phyloP scores from a whole-genome alignment of 805 yeast species.

The Lachancea thermotolerans region DNA sequence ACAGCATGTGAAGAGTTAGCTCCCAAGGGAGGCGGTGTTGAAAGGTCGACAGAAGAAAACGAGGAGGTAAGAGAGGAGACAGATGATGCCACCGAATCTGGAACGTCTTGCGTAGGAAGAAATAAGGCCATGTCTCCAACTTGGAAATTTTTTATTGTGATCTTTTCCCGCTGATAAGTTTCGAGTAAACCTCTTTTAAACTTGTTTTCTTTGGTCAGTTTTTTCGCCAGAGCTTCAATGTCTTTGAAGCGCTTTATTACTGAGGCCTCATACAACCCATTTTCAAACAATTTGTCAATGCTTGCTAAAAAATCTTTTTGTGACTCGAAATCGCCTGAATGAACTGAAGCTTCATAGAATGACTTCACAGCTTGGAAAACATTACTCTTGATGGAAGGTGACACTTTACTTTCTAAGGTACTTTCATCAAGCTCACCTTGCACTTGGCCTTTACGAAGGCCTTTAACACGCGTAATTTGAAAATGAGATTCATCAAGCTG shows the following conservation, averaged over 20 bases:
- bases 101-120: slow-evolving; percentile 61
- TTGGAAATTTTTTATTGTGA: slow-evolving; percentile 62
- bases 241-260: slow-evolving; percentile 76
- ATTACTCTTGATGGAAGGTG: slow-evolving; percentile 45
- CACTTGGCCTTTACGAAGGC: slow-evolving; percentile 47
- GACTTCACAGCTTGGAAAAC: slow-evolving; percentile 28
- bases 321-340: slow-evolving; percentile 10
- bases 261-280: slow-evolving; percentile 33
- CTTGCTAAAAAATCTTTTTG: slow-evolving; percentile 11
- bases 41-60: slow-evolving; percentile 30
- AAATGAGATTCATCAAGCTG: slow-evolving; percentile 32
- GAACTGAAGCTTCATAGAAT: slow-evolving; percentile 11
- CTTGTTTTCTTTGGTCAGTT: slow-evolving; percentile 56
- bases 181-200: slow-evolving; percentile 26
- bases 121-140: slow-evolving; percentile 76
- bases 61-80: slow-evolving; percentile 28
- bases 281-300: slow-evolving; percentile 24
- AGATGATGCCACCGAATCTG: slow-evolving; percentile 13
- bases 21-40: slow-evolving; percentile 29
- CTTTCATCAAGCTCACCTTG: slow-evolving; percentile 31
- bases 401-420: slow-evolving; percentile 30
- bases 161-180: slow-evolving; percentile 35
- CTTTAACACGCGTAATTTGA: slow-evolving; percentile 71
- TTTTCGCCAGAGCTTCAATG: slow-evolving; percentile 84
- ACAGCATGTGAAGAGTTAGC: slow-evolving; percentile 7